A percentile compares a stretch with the other conserved stretches of the same genome.
phyloP scores from a whole-genome alignment of 2,329 filamentous ascomycete species.

The Penicillium sp. region DNA sequence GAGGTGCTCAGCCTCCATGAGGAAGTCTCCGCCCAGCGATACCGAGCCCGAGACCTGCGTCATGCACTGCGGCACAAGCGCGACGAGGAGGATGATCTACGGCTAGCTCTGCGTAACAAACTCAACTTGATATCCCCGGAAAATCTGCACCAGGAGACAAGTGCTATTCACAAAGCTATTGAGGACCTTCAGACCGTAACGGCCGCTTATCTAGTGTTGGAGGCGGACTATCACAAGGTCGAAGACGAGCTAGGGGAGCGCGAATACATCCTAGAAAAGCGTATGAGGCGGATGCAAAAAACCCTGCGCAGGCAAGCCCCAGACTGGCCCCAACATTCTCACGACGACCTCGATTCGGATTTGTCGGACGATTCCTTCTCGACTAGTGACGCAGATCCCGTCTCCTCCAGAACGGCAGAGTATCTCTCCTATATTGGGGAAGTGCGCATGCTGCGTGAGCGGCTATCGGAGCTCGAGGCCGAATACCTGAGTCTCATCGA shows the following conservation, averaged over 20 bases:
- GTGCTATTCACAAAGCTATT: conserved; percentile 13
- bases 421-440: conserved; percentile 26
- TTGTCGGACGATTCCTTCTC: conserved; percentile 3
- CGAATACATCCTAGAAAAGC: conserved; percentile 25
- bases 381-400: neutral
- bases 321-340: neutral
- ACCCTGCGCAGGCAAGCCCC: conserved; percentile 2
- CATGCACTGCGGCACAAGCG: conserved; percentile 23
- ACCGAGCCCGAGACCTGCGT: conserved; percentile 23
- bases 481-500: conserved; percentile 19
- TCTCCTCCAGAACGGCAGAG: conserved; percentile 14
- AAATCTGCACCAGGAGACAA: conserved; percentile 1
- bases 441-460: conserved; percentile 24
- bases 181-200: conserved; percentile 21
- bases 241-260: conserved; percentile 29
- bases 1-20: conserved; percentile 15
- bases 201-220: conserved; percentile 24
- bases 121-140: conserved; percentile 21
- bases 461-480: conserved; percentile 19
- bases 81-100: conserved; percentile 22
- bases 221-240: conserved; percentile 23
- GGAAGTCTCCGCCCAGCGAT: conserved; percentile 19
- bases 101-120: conserved; percentile 22
- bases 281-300: conserved; percentile 17
- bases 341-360: neutral